Evolutionary conservation across 495 filamentous ascomycete species (phyloP).

Genomic region (Thozetella sp.): DNA sequence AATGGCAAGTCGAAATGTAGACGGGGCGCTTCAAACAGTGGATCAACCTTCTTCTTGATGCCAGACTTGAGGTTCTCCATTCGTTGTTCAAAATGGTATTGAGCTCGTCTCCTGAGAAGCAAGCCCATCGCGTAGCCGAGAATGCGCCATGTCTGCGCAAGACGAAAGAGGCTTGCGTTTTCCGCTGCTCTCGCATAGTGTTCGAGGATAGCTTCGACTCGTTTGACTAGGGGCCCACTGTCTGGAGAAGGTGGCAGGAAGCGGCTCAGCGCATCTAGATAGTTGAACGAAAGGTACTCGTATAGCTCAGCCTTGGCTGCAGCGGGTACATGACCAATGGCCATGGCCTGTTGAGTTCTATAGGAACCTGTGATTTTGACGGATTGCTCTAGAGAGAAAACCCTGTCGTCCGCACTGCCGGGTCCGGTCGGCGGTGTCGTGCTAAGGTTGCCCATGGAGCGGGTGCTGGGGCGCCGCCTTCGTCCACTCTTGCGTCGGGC

Average conservation of each 20-base stretch:
- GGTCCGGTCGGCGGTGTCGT: constrained; percentile 61
- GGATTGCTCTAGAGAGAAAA: constrained; percentile 63
- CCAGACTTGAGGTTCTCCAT: constrained; percentile 23
- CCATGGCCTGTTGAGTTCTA: constrained; percentile 61
- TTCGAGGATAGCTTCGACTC: constrained; percentile 55
- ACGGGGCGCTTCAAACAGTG: constrained; percentile 5
- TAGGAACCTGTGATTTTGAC: constrained; percentile 57
- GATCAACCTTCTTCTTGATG: constrained; percentile 25
- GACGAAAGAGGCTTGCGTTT: constrained; percentile 56
- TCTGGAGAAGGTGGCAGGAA: constrained; percentile 33
- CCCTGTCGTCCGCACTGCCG: constrained; percentile 42
- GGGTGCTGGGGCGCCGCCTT: constrained; percentile 35
- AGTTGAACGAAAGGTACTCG: constrained; percentile 61
- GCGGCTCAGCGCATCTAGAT: constrained; percentile 47
- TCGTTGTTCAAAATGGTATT: constrained; percentile 52
- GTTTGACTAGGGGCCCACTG: constrained; percentile 29
- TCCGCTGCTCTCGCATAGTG: constrained; percentile 66
- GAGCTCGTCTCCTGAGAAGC: constrained; percentile 58
- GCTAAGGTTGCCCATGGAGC: constrained; percentile 40
- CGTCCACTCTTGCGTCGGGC: constrained; percentile 41
- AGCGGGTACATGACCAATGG: constrained; percentile 60
- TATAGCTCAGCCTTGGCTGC: constrained; percentile 55
- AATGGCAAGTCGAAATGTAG: constrained; percentile 10
- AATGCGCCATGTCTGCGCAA: constrained; percentile 78
- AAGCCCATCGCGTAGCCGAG: constrained; percentile 63